Conservation (phyloP, 345 rosid genomes). For the Eucalyptus melliodora region DNA sequence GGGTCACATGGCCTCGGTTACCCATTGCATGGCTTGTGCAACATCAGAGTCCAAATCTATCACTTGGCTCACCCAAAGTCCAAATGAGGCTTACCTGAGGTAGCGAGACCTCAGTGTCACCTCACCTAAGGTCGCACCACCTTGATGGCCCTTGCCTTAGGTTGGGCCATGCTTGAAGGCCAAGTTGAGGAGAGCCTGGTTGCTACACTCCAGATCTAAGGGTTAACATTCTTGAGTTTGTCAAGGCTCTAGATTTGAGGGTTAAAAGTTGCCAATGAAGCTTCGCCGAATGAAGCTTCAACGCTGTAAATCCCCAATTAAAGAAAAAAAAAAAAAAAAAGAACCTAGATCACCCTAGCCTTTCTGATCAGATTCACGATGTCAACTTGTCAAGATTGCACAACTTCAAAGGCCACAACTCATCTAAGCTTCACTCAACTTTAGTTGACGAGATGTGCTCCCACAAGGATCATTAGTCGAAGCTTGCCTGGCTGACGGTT, state of each 20-base stretch:
- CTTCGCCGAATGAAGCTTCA: neutral
- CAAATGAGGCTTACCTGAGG: too few relatives aligned
- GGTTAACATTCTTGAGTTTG: neutral
- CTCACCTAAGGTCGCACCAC: neutral
- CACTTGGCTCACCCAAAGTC: too few relatives aligned
- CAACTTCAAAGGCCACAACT: too few relatives aligned
- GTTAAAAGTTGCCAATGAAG: neutral
- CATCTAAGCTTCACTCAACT: too few relatives aligned
- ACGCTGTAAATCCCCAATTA: neutral
- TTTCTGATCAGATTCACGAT: neutral
- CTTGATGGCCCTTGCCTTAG: neutral
- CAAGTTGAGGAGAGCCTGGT: too few relatives aligned
- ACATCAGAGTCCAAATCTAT: too few relatives aligned
- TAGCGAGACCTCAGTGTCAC: accelerated
- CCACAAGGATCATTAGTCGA: neutral
- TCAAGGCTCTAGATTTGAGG: too few relatives aligned
- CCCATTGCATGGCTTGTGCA: too few relatives aligned
- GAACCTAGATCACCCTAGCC: too few relatives aligned
- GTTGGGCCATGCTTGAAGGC: neutral
- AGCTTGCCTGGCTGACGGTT: neutral
- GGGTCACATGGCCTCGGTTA: too few relatives aligned
- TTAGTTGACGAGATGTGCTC: neutral
- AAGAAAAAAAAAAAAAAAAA: too few relatives aligned
- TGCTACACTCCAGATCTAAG: too few relatives aligned
- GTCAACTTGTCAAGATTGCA: neutral